Conservation (phyloP, 1,139 yeast genomes). For the Candida mesenterica region DNA sequence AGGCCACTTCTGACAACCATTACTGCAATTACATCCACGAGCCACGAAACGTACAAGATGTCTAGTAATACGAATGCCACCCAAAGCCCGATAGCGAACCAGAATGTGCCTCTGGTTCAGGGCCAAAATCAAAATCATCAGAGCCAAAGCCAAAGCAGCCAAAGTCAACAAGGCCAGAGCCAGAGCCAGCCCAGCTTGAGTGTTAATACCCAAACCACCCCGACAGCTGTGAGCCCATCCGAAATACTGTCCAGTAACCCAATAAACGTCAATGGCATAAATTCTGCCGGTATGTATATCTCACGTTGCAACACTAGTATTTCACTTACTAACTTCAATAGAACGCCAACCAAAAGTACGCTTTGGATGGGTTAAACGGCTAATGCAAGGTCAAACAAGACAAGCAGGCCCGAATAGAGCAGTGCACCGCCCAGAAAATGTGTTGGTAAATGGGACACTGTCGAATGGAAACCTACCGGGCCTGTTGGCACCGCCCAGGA, state of each 20-base stretch:
- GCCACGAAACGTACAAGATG: too few species aligned
- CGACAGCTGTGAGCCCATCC: too few species aligned
- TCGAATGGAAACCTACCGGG: not conserved
- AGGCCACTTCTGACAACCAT: too few species aligned
- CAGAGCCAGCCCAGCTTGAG: not conserved
- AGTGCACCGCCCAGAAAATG: slow-evolving; percentile 1
- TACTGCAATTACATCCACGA: too few species aligned
- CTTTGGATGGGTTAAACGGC: slow-evolving; percentile 47
- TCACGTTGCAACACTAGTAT: not conserved
- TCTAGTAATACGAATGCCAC: too few species aligned
- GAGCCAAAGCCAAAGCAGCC: not conserved
- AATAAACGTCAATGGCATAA: not conserved
- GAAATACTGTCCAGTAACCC: not conserved
- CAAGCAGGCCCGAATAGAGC: slow-evolving; percentile 7
- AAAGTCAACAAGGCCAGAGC: not conserved
- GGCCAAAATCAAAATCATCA: not conserved
- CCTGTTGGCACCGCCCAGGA: not conserved
- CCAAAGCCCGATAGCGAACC: too few species aligned
- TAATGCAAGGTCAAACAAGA: slow-evolving; percentile 45
- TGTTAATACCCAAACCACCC: too few species aligned
- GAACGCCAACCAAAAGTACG: slow-evolving; percentile 28
- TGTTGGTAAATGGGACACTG: too few species aligned
- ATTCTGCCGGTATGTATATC: not conserved
- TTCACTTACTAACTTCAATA: slow-evolving; percentile 6
- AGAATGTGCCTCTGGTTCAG: too few species aligned